phyloP scores from a whole-genome alignment of 768 basidiomycete species.

The Lactarius indigo region DNA sequence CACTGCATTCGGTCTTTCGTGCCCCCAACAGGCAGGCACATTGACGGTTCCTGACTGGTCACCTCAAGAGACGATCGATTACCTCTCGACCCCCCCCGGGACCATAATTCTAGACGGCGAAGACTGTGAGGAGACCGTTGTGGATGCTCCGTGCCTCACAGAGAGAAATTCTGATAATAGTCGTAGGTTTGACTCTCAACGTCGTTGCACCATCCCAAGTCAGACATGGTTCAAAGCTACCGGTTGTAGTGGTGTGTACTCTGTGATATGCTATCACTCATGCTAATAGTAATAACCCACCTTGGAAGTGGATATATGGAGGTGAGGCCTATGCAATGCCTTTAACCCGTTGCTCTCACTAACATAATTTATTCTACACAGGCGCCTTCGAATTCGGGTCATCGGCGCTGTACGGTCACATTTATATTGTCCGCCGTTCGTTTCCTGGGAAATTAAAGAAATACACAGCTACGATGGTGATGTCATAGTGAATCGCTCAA shows the following conservation, averaged over 20 bases:
- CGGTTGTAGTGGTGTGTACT: slow-evolving; percentile 28
- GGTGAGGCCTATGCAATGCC: slow-evolving; percentile 8
- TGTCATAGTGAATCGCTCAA: slow-evolving; percentile 27
- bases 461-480: slow-evolving; percentile 2
- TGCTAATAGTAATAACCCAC: neutral
- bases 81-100: neutral
- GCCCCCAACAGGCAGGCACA: slow-evolving; percentile 27
- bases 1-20: slow-evolving; percentile 25
- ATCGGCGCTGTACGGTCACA: neutral
- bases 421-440: no score
- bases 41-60: neutral
- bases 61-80: neutral
- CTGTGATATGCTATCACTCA: neutral
- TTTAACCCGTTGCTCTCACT: neutral
- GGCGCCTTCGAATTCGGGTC: neutral
- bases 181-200: slow-evolving; percentile 27
- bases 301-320: slow-evolving; percentile 27
- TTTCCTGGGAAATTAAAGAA: neutral
- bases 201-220: slow-evolving; percentile 22
- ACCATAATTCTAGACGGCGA: slow-evolving; percentile 1
- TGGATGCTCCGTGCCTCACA: neutral
- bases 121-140: slow-evolving; percentile 24
- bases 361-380: neutral
- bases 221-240: slow-evolving; percentile 14
- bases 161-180: neutral